Conservation (phyloP, 1,284 basidiomycete genomes). For the Ceratobasidium sp. region DNA sequence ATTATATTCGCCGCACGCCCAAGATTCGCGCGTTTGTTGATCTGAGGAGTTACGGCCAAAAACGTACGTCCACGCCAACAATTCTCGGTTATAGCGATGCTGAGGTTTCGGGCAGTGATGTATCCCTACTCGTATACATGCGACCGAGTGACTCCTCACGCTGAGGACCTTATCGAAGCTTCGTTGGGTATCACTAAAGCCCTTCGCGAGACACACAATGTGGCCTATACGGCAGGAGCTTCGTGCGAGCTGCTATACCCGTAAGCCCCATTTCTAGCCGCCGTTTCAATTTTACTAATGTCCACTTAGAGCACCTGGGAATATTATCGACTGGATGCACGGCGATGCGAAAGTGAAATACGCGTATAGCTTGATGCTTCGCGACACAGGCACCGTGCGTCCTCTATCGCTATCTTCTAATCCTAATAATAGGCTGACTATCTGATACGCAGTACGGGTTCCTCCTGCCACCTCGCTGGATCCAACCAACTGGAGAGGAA, state of each 20-base stretch:
- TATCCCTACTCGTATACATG: conserved; percentile 82
- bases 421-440: conserved; percentile 15
- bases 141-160: conserved; percentile 72
- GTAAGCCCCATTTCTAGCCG: conserved; percentile 54
- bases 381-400: conserved; percentile 84
- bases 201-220: conserved; percentile 68
- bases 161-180: conserved; percentile 84
- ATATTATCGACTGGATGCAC: conserved; percentile 82
- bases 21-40: conserved; percentile 73
- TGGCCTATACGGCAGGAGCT: conserved; percentile 65
- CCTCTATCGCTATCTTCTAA: conserved; percentile 19
- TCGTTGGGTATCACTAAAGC: conserved; percentile 76
- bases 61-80: conserved; percentile 64
- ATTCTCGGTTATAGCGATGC: background rate
- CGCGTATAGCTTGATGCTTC: conserved; percentile 78
- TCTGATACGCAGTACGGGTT: conserved; percentile 72
- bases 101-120: conserved; percentile 55
- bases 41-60: conserved; percentile 84
- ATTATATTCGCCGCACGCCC: conserved; percentile 69
- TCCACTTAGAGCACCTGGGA: conserved; percentile 67
- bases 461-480: conserved; percentile 75
- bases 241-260: conserved; percentile 75
- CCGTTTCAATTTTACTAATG: conserved; percentile 33
- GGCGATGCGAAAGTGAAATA: conserved; percentile 72
- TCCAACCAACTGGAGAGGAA: conserved; percentile 82